A percentile compares a stretch with the other conserved stretches of the same genome.
Conservation (phyloP, 2,329 filamentous ascomycete species). For the Phialophora verrucosa region DNA sequence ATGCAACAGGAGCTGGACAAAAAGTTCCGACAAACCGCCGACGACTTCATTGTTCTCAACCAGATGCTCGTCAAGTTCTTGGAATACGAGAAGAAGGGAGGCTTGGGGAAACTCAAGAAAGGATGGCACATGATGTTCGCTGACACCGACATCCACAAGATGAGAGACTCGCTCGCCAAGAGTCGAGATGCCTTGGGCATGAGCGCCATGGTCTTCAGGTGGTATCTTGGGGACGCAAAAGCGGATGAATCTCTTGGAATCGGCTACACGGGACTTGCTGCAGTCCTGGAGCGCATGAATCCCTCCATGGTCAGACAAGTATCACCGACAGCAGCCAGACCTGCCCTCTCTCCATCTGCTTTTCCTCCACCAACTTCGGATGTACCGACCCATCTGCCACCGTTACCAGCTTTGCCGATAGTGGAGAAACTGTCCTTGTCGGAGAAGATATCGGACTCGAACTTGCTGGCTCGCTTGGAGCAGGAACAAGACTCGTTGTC, state of each 20-base stretch:
- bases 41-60: constrained; percentile 68
- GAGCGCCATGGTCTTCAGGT: constrained; percentile 69
- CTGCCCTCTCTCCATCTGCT: constrained; percentile 22
- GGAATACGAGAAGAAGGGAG: constrained; percentile 66
- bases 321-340: constrained; percentile 23
- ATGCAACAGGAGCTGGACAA: constrained; percentile 68
- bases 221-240: constrained; percentile 65
- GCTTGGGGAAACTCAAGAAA: constrained; percentile 65
- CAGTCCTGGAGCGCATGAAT: constrained; percentile 62
- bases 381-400: constrained; percentile 40
- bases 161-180: constrained; percentile 62
- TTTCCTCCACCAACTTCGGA: constrained; percentile 25
- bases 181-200: constrained; percentile 67
- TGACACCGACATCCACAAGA: constrained; percentile 66
- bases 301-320: constrained; percentile 42
- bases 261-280: constrained; percentile 70
- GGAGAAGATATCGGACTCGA: constrained; percentile 40
- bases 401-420: constrained; percentile 43
- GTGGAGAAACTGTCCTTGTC: constrained; percentile 22
- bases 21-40: constrained; percentile 66
- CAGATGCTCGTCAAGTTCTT: constrained; percentile 67
- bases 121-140: constrained; percentile 69
- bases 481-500: constrained; percentile 4
- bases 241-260: constrained; percentile 67
- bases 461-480: constrained; percentile 21